phyloP scores from a whole-genome alignment of 2,329 filamentous ascomycete species.

The Chalaropsis thielavioides region DNA sequence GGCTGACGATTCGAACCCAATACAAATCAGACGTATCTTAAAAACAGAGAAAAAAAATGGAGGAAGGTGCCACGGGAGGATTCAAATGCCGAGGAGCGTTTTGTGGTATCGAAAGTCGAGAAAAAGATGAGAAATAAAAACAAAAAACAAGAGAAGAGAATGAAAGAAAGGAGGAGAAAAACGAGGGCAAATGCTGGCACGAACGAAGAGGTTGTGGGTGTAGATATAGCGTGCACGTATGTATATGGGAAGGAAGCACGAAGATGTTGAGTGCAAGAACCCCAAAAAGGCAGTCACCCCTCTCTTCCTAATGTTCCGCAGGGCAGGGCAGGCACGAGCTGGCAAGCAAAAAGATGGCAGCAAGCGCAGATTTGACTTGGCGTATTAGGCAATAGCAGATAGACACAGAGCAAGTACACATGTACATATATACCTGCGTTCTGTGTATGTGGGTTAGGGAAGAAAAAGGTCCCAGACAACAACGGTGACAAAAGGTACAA shows the following conservation, averaged over 20 bases:
- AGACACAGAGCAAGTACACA: neutral
- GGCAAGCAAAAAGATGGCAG: neutral
- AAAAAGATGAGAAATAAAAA: conserved; percentile 3
- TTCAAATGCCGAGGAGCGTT: neutral
- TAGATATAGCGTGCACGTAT: neutral
- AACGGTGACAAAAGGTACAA: neutral
- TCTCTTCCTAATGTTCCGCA: neutral
- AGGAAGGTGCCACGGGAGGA: conserved; percentile 2
- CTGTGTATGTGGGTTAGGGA: too few relatives aligned
- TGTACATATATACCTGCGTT: neutral
- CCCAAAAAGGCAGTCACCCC: conserved; percentile 1
- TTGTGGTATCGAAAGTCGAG: neutral
- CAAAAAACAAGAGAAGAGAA: conserved; percentile 1
- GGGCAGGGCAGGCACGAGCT: neutral
- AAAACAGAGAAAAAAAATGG: conserved; percentile 13
- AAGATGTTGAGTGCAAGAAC: neutral
- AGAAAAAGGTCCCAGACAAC: neutral
- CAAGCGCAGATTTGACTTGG: neutral
- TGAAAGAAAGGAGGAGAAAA: conserved; percentile 3
- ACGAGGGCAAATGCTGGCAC: neutral
- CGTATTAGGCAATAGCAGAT: neutral
- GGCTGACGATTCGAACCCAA: conserved; percentile 1
- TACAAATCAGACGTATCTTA: neutral
- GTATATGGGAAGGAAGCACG: neutral
- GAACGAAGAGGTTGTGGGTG: neutral